phyloP scores from a whole-genome alignment of 2,329 filamentous ascomycete species.

The Alternaria metachromatica region DNA sequence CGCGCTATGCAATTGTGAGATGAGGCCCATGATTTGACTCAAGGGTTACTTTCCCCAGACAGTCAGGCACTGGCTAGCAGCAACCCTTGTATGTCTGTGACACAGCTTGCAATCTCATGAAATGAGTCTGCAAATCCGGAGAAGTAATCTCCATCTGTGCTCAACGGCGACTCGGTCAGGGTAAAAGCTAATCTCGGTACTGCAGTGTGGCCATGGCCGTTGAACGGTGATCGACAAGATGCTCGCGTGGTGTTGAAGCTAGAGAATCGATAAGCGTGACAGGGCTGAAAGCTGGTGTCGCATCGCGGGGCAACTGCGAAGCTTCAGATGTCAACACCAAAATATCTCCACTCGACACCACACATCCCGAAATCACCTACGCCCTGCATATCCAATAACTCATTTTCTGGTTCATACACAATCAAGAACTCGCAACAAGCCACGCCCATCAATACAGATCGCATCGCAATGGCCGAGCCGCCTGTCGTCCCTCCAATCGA shows the following conservation, averaged over 20 bases:
- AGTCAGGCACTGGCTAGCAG: neutral
- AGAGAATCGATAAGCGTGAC: constrained; percentile 22
- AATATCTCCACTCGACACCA: neutral
- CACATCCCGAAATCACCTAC: neutral
- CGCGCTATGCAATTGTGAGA: neutral
- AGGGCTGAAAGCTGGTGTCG: constrained; percentile 13
- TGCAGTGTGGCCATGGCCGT: neutral
- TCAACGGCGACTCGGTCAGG: neutral
- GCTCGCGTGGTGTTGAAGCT: constrained; percentile 20
- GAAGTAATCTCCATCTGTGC: constrained; percentile 7
- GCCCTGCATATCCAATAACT: neutral
- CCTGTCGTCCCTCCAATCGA: constrained; percentile 23
- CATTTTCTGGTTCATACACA: neutral
- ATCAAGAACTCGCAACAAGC: neutral
- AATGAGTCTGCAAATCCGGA: constrained; percentile 3
- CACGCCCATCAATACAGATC: neutral
- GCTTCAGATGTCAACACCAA: constrained; percentile 3
- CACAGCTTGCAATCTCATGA: neutral
- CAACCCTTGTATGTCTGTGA: neutral
- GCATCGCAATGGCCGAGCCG: constrained; percentile 30
- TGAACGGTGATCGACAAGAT: constrained; percentile 18
- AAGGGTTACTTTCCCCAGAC: neutral
- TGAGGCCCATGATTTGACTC: neutral
- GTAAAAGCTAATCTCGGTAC: constrained; percentile 1
- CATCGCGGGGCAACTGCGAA: constrained; percentile 18